phyloP scores from a whole-genome alignment of 495 filamentous ascomycete species.

The Astrothelium subdiscretum region DNA sequence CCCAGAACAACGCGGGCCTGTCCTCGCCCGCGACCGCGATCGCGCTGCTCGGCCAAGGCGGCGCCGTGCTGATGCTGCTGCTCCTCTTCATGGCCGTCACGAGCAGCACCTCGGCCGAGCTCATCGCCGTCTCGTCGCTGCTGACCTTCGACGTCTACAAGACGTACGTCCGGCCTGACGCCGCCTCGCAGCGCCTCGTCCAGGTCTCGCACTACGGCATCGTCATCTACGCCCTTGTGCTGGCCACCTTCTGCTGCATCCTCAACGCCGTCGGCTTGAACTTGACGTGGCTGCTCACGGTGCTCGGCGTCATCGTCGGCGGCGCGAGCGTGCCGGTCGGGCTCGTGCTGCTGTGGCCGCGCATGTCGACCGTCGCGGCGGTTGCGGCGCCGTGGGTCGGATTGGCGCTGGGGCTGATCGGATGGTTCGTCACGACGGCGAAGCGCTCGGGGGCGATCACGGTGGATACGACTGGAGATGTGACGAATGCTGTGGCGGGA shows the following conservation, averaged over 20 bases:
- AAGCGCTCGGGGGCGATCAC: constrained; percentile 25
- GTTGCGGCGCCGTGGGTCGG: constrained; percentile 27
- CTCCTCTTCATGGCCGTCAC: constrained; percentile 46
- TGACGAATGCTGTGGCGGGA: constrained; percentile 31
- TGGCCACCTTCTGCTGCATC: constrained; percentile 31
- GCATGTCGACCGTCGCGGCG: constrained; percentile 28
- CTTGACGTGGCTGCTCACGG: constrained; percentile 36
- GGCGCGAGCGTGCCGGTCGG: constrained; percentile 33
- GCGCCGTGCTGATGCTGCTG: constrained; percentile 37
- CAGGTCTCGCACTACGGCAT: constrained; percentile 37
- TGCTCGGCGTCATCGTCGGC: constrained; percentile 36
- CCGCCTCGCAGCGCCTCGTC: constrained; percentile 34
- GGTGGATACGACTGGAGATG: constrained; percentile 27
- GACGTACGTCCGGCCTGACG: constrained; percentile 38
- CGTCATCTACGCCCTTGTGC: constrained; percentile 29
- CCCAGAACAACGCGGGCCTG: constrained; percentile 36
- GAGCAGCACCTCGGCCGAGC: constrained; percentile 36
- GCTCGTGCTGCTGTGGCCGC: constrained; percentile 30
- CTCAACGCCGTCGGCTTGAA: constrained; percentile 34
- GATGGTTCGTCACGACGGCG: constrained; percentile 30
- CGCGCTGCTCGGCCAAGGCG: constrained; percentile 37
- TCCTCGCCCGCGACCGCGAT: constrained; percentile 37
- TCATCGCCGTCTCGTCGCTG: constrained; percentile 43
- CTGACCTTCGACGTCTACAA: constrained; percentile 47
- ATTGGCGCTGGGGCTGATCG: constrained; percentile 21